Conservation (phyloP, 2,329 filamentous ascomycete species). For the Cercospora zeae-maydis region DNA sequence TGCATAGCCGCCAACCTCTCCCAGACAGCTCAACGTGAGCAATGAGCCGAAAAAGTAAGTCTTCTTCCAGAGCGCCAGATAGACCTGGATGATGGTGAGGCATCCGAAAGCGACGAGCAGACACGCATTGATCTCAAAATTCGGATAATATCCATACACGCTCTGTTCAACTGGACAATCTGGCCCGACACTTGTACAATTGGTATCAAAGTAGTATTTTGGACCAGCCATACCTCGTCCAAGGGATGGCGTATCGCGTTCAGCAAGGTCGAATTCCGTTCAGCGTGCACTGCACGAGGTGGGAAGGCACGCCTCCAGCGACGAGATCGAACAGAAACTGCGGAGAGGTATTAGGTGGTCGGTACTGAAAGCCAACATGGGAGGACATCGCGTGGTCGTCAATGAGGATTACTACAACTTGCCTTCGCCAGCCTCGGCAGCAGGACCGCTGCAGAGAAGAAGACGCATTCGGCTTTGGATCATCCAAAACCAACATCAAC, state of each 20-base stretch:
- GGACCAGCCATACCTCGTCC: slow-evolving; percentile 4
- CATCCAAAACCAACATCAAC: background rate
- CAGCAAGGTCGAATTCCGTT: background rate
- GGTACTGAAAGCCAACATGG: background rate
- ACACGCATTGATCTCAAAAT: background rate
- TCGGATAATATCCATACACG: slow-evolving; percentile 4
- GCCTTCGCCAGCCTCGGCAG: background rate
- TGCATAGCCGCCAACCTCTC: slow-evolving; percentile 1
- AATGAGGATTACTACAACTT: background rate
- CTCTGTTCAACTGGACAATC: slow-evolving; percentile 5
- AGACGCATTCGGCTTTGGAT: background rate
- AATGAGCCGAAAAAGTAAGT: slow-evolving; percentile 5
- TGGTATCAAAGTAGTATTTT: background rate
- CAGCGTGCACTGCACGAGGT: background rate
- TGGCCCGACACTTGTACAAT: slow-evolving; percentile 1
- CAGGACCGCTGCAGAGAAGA: background rate
- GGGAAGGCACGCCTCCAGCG: background rate
- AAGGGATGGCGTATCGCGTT: background rate
- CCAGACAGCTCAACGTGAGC: slow-evolving; percentile 4
- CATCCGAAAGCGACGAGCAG: slow-evolving; percentile 1
- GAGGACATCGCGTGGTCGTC: background rate
- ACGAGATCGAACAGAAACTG: background rate
- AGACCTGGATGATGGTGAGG: background rate
- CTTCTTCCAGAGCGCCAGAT: slow-evolving; percentile 7
- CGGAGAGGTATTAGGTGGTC: background rate